These are phyloP conservation scores for Pichia ethanolica DNA, from an alignment of 805 yeast genomes.

Conservation along the genomic window DNA sequence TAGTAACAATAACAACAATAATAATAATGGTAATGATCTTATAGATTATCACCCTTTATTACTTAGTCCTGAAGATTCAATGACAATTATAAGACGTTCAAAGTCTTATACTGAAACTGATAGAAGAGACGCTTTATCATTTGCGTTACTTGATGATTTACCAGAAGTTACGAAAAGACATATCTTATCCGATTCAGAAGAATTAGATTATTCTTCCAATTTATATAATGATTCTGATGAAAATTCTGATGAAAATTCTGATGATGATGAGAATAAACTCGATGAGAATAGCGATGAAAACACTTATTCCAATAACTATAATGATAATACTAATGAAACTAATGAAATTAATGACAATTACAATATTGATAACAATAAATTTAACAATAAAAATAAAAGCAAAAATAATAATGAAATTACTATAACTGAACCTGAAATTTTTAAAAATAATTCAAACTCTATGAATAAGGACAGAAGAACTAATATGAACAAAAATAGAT, in stretches of 20 bases:
- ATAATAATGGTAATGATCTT: background rate
- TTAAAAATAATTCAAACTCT: background rate
- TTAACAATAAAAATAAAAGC: background rate
- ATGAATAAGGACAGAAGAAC: conserved; percentile 2
- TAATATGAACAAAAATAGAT: conserved; percentile 11
- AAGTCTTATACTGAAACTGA: conserved; percentile 9
- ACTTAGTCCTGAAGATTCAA: background rate
- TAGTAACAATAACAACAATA: background rate
- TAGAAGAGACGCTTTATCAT: background rate
- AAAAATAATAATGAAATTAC: background rate
- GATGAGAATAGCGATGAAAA: too few relatives aligned
- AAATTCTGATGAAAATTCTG: too few relatives aligned
- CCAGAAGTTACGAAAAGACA: background rate
- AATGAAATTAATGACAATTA: too few relatives aligned
- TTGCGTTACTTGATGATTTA: background rate
- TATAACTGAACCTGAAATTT: too few relatives aligned
- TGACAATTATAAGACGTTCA: conserved; percentile 2
- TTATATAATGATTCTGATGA: too few relatives aligned
- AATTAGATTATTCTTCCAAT: background rate
- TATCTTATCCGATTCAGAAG: background rate
- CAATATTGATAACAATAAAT: too few relatives aligned
- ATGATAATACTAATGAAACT: too few relatives aligned
- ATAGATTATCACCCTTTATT: background rate
- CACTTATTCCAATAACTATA: too few relatives aligned
- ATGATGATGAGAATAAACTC: too few relatives aligned